A percentile compares a stretch with the other conserved stretches of the same genome.
Conservation (phyloP, 768 basidiomycete species). For the Boletus vinaceobasis region DNA sequence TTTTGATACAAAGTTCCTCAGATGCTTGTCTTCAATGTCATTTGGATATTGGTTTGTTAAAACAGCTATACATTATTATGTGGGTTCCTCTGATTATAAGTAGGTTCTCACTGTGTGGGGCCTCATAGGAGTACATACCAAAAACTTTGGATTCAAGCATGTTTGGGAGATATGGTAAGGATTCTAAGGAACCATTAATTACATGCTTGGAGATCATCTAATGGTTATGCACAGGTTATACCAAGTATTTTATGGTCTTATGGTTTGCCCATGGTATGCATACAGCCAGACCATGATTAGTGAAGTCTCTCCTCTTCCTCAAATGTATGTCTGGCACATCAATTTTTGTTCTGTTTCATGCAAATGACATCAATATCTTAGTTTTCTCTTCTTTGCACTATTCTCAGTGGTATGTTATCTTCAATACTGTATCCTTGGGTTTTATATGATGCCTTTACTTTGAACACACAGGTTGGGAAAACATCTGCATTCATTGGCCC, state of each 20-base stretch:
- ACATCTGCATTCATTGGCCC: constrained; percentile 77
- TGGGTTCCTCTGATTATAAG: background rate
- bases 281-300: constrained; percentile 83
- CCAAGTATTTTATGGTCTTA: constrained; percentile 65
- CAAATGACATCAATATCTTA: constrained; percentile 2
- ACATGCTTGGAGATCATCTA: background rate
- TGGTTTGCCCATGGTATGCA: constrained; percentile 80
- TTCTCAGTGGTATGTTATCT: constrained; percentile 55
- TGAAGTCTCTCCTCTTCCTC: constrained; percentile 68
- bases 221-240: constrained; percentile 46
- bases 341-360: background rate
- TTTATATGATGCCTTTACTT: background rate
- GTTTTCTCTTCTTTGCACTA: constrained; percentile 74
- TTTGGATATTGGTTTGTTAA: constrained; percentile 63
- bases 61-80: background rate
- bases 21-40: constrained; percentile 70
- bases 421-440: background rate
- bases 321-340: constrained; percentile 47
- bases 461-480: constrained; percentile 53
- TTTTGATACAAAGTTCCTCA: constrained; percentile 20
- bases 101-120: constrained; percentile 71
- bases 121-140: constrained; percentile 69
- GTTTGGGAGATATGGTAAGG: constrained; percentile 74
- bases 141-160: constrained; percentile 77
- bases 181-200: constrained; percentile 18